phyloP scores from a whole-genome alignment of 805 yeast genomes.

The Kuraishia floccosa region DNA sequence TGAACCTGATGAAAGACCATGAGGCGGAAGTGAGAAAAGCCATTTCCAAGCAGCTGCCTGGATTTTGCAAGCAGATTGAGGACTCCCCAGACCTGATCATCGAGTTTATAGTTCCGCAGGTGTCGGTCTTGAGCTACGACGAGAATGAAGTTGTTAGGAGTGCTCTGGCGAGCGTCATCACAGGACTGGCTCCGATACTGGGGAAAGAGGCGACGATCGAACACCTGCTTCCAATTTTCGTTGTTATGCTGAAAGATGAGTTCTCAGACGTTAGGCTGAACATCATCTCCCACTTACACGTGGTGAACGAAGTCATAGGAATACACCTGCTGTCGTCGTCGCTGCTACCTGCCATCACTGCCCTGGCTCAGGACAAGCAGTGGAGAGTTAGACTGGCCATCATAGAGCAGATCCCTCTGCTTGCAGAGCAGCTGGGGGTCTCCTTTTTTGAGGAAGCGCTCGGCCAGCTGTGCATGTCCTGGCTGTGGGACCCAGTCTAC shows the following conservation, averaged over 20 bases:
- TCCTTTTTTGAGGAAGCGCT: constrained; percentile 87
- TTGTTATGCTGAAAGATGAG: constrained; percentile 93
- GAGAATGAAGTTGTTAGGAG: constrained; percentile 90
- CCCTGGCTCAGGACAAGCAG: constrained; percentile 89
- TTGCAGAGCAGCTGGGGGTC: constrained; percentile 91
- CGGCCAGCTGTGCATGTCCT: constrained; percentile 85
- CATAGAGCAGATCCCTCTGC: constrained; percentile 88
- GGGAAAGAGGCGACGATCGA: constrained; percentile 80
- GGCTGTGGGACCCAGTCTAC: constrained; percentile 97
- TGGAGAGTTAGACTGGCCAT: constrained; percentile 98
- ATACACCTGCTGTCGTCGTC: constrained; percentile 79
- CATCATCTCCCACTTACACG: constrained; percentile 83
- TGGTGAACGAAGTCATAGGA: constrained; percentile 91
- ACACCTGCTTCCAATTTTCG: constrained; percentile 73
- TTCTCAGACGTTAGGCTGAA: constrained; percentile 93
- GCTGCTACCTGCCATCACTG: constrained; percentile 89
- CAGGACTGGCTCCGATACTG: constrained; percentile 76
- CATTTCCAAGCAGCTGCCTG: constrained; percentile 83
- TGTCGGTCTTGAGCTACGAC: constrained; percentile 77
- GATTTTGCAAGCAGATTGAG: constrained; percentile 43
- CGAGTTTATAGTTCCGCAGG: constrained; percentile 69
- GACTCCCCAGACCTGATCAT: constrained; percentile 36
- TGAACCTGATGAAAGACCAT: constrained; percentile 73
- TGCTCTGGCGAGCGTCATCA: constrained; percentile 79
- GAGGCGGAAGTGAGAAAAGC: constrained; percentile 98